Base-by-base conservation (phyloP, 306 rosid genomes). In the Pyrus pyrifolia region DNA sequence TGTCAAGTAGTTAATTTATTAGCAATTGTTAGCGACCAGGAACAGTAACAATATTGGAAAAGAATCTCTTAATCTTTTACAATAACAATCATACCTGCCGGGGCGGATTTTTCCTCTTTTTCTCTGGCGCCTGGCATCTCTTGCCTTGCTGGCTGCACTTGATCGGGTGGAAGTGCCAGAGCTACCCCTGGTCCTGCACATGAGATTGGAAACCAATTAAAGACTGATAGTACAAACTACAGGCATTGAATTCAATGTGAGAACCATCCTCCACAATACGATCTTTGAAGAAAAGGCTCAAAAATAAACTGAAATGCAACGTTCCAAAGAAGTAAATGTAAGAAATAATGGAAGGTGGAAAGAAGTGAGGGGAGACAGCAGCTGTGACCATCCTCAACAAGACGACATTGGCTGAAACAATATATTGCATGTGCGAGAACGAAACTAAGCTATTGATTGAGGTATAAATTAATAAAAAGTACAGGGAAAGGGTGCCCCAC, bases 51-150 rank as follows among this genome's bases (percentile, higher is more conserved):
- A 15, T 25, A 25, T 15, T 22, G n/a, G 33, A 29, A 67, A 38
- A 10, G 23, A 61, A 78, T 13, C 27, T 46, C 61, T 45, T 23
- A 74, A 66, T n/a, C 67, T 78, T 29, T 21, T 27, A 49, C n/a
- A 57, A 74, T 5, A 61, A 63, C 65, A 82, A 13, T 73, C n/a
- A 33, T 86, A 95, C 99, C 99, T 92, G 45, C 99, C 99, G 4
- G 96, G 91, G 73, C 99, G 99, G 75, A 95, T 95, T 85, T 92
- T 95, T 67, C 98, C 99, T 81, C 89, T 90, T 79, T 93, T 95
- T 64, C 86, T 92, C 85, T 92, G 99, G 29, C 97, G 96, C 84
- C 91, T 86, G 45, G 71, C 67, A 14, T 95, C 97, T 86, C 97
- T 89, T 68, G 96, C 96, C 81, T 85, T 95, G 86, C 98, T 87